Base-by-base conservation (phyloP, 1,284 basidiomycete species). In the Thelephora terrestris region DNA sequence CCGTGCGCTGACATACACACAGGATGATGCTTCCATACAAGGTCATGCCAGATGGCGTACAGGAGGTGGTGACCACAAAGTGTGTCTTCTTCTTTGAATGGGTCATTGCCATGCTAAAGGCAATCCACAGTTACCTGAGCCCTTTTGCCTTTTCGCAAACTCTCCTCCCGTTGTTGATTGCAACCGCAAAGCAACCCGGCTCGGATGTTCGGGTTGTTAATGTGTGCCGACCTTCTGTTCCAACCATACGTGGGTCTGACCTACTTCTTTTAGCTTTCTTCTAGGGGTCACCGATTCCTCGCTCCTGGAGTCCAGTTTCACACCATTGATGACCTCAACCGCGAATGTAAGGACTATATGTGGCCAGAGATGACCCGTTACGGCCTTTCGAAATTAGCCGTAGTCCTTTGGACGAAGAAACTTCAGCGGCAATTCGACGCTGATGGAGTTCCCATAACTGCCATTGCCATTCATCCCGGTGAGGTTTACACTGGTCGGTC, bases 181-280 rank as follows among this genome's bases (percentile, higher is more conserved):
- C 65, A 42, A 77, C 77, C 0, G 68, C 73, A 1, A 55, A 66
- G 23, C 57, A 69, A 46, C 64, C 67, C 2, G 63, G 61, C 32
- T 61, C 70, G 0, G 77, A 79, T 51, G 74, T 78, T 34, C 71
- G 77, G 16, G 62, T 79, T 17, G 63, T 78, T 4, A 67, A 65
- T 43, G 77, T 78, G 37, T 44, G 71, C 23, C 9, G 14, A 35
- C 24, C 7, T 12, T 17, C 17, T 23, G 7, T n/a, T 27, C 25
- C 16, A 14, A 27, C 16, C 47, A 43, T 16, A n/a, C 44, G 61
- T 56, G 50, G 50, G 54, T 55, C 52, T 55, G 24, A 29, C 24
- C 50, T 12, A 4, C 14, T 7, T 18, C 12, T 29, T 16, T 5
- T 24, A 53, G 53, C 36, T 61, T 18, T 51, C 53, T 25, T 56